Conservation (phyloP, 768 basidiomycete species). For the Pleurotus pulmonarius region DNA sequence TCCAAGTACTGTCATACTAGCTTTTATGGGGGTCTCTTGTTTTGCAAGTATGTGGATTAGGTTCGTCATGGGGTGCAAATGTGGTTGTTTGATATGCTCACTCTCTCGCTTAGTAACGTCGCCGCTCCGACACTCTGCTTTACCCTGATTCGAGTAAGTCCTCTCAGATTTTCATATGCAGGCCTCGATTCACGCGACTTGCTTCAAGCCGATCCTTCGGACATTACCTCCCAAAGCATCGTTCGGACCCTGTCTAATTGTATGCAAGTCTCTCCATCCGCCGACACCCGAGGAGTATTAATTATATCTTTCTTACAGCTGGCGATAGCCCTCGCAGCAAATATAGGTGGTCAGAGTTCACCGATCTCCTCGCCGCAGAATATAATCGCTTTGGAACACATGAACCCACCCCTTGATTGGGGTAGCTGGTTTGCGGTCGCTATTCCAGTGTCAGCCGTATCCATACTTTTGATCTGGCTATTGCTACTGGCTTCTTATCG, state of each 20-base stretch:
- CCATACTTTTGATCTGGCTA: constrained; percentile 88
- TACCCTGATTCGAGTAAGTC: constrained; percentile 83
- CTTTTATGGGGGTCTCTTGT: constrained; percentile 94
- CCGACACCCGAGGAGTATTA: background rate
- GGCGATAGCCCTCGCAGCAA: constrained; percentile 96
- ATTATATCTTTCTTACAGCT: constrained; percentile 44
- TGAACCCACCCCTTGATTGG: constrained; percentile 89
- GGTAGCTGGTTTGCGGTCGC: constrained; percentile 91
- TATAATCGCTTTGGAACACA: constrained; percentile 83
- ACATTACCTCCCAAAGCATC: constrained; percentile 83
- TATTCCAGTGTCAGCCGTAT: constrained; percentile 83
- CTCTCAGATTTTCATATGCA: background rate
- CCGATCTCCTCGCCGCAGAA: constrained; percentile 99
- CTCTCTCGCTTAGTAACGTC: constrained; percentile 64
- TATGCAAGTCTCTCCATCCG: constrained; percentile 35
- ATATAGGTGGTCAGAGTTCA: constrained; percentile 95
- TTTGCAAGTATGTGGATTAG: constrained; percentile 99
- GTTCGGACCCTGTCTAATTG: constrained; percentile 90
- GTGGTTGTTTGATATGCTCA: constrained; percentile 4
- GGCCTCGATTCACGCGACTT: background rate
- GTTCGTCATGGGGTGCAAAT: constrained; percentile 29
- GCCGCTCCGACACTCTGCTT: constrained; percentile 98
- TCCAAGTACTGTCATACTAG: constrained; percentile 83
- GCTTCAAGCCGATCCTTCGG: constrained; percentile 80
- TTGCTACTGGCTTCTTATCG: constrained; percentile 81